Base-by-base conservation (phyloP, 2,329 filamentous ascomycete species). In the Ascochyta pisi region DNA sequence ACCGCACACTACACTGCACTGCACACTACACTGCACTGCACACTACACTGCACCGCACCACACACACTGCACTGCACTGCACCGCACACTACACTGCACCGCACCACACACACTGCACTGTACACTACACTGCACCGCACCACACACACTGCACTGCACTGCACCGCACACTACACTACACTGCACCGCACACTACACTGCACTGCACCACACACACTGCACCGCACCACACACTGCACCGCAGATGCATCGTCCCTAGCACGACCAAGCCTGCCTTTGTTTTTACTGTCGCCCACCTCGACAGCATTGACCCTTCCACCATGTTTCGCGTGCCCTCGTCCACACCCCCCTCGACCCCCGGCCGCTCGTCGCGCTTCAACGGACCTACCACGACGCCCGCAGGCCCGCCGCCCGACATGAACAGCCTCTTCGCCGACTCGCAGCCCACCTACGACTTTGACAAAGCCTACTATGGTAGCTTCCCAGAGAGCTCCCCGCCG, bases 301-400 rank as follows among this genome's bases (percentile, higher is more conserved):
- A 29, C 9, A 53, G 29, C 31, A 19, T 19, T 19, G 19, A 19
- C 19, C 19, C 19, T 3, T 19, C 19, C 19, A 19, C 19, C 19
- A 76, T 75, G 73, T 75, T 74, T 54, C 70, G 72, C 56, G 69
- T 70, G 29, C 67, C 69, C 12, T 67, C 64, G 37, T 68, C 71
- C 9, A 65, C 68, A 38, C 69, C 74, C 31, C 75, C 75, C 40
- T 75, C 75, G 7, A 76, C 74, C 7, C 74, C 74, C 34, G 67
- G 68, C 45, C 66, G 64, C 58, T 60, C 65, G n/a, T 63, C 62
- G 48, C 64, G 63, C 48, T 54, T 50, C 38, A 57, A 67, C 58
- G 72, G 75, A 37, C 77, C 81, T 40, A 86, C 84, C 6, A 85
- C 83, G 19, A 86, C 84, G 15, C 84, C 84, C 48, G 82, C 82